Conservation (phyloP, 371 early-diverging fungal species). For the Mortierella sp. region DNA sequence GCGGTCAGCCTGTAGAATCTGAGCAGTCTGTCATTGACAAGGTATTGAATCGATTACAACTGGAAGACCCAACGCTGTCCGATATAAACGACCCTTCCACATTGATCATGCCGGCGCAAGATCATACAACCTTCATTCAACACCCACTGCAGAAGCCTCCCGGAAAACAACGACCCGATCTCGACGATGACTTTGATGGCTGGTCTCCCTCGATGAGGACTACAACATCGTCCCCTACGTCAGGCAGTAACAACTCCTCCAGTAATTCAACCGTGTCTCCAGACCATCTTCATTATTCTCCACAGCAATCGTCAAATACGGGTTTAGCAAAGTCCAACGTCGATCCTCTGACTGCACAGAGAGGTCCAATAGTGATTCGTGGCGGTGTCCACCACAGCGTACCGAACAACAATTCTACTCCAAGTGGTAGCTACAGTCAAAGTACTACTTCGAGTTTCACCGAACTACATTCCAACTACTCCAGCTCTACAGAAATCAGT, state of each 20-base stretch:
- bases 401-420: not conserved
- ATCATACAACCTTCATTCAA: constrained; percentile 7
- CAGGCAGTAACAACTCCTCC: not conserved
- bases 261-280: constrained; percentile 6
- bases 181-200: constrained; percentile 16
- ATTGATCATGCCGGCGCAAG: constrained; percentile 36
- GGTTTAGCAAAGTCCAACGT: constrained; percentile 4
- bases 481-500: constrained; percentile 27
- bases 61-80: constrained; percentile 30
- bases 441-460: constrained; percentile 20
- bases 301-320: not conserved
- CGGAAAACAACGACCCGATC: constrained; percentile 4
- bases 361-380: constrained; percentile 20
- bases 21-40: constrained; percentile 36
- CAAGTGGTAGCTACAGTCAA: not conserved
- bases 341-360: constrained; percentile 5
- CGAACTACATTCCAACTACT: constrained; percentile 15
- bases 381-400: not conserved
- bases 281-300: not conserved
- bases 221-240: not conserved
- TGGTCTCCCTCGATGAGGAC: constrained; percentile 10
- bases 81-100: constrained; percentile 48
- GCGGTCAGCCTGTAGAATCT: not conserved
- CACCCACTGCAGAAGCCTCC: not conserved
- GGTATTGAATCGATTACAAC: constrained; percentile 33